Base-by-base conservation (phyloP, 495 filamentous ascomycete species). In the Aspergillus sclerotiicarbonarius region DNA sequence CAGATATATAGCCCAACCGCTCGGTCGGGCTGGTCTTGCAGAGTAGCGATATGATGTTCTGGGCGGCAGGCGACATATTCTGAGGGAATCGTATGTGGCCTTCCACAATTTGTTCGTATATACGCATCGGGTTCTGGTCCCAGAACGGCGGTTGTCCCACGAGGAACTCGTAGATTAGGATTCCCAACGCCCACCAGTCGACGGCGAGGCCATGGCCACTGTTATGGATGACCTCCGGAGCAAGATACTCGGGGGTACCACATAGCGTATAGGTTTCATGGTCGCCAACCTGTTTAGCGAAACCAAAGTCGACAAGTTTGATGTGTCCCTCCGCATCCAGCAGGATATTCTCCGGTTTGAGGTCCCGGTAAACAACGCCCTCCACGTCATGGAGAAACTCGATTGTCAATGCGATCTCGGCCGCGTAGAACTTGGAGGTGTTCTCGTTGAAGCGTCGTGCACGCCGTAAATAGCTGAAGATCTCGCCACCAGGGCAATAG, bases 161-260 rank as follows among this genome's bases (percentile, higher is more conserved):
- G 25, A 97, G 77, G 66, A 98, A 96, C 68, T 98, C 94, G 70
- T 95, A 98, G 54, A 97, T 90, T 51, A 98, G 72, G 61, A 98
- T 96, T 6, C 94, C 94, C 60, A 98, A 78, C 7, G 94, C 95
- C 94, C 94, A 98, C 94, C 94, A 98, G 72, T 98, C 94, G n/a
- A 98, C 94, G 0, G 94, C 93, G 35, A 90, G 90, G 30, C 90
- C 92, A 67, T 98, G 94, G 13, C 92, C 92, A 67, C 91, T 93
- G 69, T 92, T 95, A 61, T 92, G 88, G 56, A 98, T 97, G 18
- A 97, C 92, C 76, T 98, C 94, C 2, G 94, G 94, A 3, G 94
- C 92, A 18, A 98, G 81, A 70, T 98, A 98, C 67, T 98, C 94
- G 25, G 93, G 94, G 0, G 94, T 98, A 20, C 94, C 94, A 66